Conservation (phyloP, 2,329 filamentous ascomycete species). For the Apiospora sp. region DNA sequence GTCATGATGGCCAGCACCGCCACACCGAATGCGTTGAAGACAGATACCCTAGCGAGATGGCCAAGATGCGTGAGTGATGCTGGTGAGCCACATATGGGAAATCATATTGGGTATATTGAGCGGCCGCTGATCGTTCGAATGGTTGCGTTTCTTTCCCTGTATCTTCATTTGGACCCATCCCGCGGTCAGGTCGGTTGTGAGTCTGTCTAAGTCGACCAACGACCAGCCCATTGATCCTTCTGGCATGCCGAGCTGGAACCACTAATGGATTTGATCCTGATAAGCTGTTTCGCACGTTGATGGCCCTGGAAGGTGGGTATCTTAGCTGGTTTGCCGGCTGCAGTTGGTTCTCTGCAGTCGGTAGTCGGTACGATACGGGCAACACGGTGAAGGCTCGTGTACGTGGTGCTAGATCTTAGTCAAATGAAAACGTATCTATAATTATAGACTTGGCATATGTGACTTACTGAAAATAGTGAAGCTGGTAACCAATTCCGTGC, state of each 20-base stretch:
- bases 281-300: neutral
- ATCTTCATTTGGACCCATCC: neutral
- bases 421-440: neutral
- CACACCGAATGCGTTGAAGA: neutral
- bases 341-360: too few species aligned
- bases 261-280: neutral
- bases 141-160: neutral
- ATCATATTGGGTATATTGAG: neutral
- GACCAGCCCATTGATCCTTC: too few species aligned
- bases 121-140: neutral
- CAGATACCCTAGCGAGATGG: neutral
- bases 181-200: too few species aligned
- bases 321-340: neutral
- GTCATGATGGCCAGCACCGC: neutral
- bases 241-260: fast-evolving
- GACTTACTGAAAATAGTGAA: neutral
- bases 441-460: neutral
- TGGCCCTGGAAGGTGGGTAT: too few species aligned
- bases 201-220: neutral
- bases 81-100: neutral
- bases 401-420: neutral
- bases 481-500: neutral
- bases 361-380: too few species aligned
- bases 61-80: neutral
- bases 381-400: neutral